Evolutionary conservation across 1,284 basidiomycete species (phyloP), one percentile per base, ranked within the genome.

Genomic region (Thecaphora thlaspeos): DNA sequence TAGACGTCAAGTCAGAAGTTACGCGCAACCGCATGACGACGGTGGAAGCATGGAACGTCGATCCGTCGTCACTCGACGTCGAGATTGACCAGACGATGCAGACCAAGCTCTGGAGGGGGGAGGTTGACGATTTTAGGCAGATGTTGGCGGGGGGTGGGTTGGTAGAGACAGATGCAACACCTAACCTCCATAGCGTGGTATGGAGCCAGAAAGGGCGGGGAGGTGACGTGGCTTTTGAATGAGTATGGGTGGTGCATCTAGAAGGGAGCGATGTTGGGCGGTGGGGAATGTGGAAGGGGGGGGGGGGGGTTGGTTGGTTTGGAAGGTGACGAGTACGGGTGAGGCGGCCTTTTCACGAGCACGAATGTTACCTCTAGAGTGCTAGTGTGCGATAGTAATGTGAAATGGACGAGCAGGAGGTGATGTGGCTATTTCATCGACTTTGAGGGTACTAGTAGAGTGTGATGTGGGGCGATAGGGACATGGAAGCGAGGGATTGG

Each of bases 241-340:
- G 58, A 66, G 50, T 55, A 59, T 18, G 63, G 63, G 0, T 66
- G 57, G 55, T 66, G 56, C 55, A 62, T 59, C 39, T 66, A 46
- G 28, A n/a, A n/a, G n/a, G n/a, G n/a, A n/a, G n/a, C n/a, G n/a
- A n/a, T n/a, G n/a, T n/a, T n/a, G n/a, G n/a, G n/a, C n/a, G n/a
- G n/a, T n/a, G n/a, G n/a, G n/a, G n/a, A n/a, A n/a, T n/a, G n/a
- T n/a, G n/a, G n/a, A n/a, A n/a, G n/a, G n/a, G n/a, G n/a, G n/a
- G n/a, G n/a, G n/a, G n/a, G n/a, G n/a, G n/a, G n/a, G n/a, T n/a
- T n/a, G n/a, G n/a, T n/a, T n/a, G n/a, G n/a, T n/a, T n/a, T n/a
- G n/a, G n/a, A n/a, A n/a, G n/a, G n/a, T n/a, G n/a, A n/a, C n/a
- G n/a, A n/a, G n/a, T n/a, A n/a, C n/a, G n/a, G n/a, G n/a, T n/a